Conservation (phyloP, 1,139 yeast genomes). For the Hemisphaericaspora lyxosophila region DNA sequence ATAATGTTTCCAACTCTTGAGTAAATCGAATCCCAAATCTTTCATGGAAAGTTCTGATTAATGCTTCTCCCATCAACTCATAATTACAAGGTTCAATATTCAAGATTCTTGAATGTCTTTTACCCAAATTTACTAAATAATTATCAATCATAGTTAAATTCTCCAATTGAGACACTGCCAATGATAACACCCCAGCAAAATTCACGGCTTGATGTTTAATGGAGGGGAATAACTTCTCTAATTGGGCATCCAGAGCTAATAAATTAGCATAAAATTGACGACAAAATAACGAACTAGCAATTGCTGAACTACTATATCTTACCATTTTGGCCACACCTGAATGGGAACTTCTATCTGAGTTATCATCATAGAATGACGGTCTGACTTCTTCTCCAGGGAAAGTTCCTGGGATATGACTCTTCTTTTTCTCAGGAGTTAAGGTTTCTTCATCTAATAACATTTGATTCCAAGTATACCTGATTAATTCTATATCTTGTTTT, state of each 20-base stretch:
- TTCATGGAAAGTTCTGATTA: conserved; percentile 71
- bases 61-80: conserved; percentile 77
- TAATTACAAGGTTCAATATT: conserved; percentile 74
- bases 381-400: conserved; percentile 3
- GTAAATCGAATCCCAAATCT: conserved; percentile 52
- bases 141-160: conserved; percentile 50
- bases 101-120: conserved; percentile 71
- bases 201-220: conserved; percentile 72
- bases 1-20: conserved; percentile 58
- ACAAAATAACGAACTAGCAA: conserved; percentile 54
- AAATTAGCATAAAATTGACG: conserved; percentile 64
- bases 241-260: conserved; percentile 50
- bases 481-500: conserved; percentile 37
- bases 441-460: conserved; percentile 45
- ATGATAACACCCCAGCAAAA: conserved; percentile 76
- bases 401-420: neutral
- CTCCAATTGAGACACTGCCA: conserved; percentile 52
- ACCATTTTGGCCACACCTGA: conserved; percentile 4
- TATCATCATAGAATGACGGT: conserved; percentile 2
- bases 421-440: conserved; percentile 12
- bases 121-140: conserved; percentile 64
- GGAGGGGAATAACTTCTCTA: conserved; percentile 61
- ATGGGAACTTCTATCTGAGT: conserved; percentile 1
- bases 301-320: conserved; percentile 16
- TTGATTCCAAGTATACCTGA: conserved; percentile 46